phyloP scores from a whole-genome alignment of 768 basidiomycete species.

The Serpula lacrymans region DNA sequence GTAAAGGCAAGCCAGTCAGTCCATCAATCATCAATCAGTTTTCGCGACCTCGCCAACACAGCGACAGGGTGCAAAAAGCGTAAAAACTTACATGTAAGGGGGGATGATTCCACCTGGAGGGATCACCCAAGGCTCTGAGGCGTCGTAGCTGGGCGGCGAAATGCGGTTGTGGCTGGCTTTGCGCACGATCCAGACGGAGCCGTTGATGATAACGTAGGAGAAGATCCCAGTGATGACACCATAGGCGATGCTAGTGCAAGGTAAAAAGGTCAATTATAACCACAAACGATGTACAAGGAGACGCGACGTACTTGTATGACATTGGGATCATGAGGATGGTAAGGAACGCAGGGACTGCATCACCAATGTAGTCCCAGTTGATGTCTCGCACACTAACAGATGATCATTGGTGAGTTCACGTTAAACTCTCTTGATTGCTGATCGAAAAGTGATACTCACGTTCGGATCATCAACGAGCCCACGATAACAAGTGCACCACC shows the following conservation, averaged over 20 bases:
- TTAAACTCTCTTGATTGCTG: not conserved
- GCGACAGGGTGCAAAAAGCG: not conserved
- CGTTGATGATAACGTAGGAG: slow-evolving; percentile 72
- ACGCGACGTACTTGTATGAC: slow-evolving; percentile 67
- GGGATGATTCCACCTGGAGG: slow-evolving; percentile 72
- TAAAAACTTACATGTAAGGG: slow-evolving; percentile 56
- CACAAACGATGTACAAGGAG: not conserved
- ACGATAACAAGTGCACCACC: slow-evolving; percentile 83
- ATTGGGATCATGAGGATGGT: slow-evolving; percentile 77
- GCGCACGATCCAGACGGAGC: slow-evolving; percentile 54
- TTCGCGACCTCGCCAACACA: no score
- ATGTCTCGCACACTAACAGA: slow-evolving; percentile 65
- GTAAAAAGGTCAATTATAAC: not conserved
- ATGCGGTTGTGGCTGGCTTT: slow-evolving; percentile 58
- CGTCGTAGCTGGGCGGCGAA: slow-evolving; percentile 59
- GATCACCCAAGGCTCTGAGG: slow-evolving; percentile 65
- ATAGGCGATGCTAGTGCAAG: slow-evolving; percentile 68
- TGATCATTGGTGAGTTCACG: slow-evolving; percentile 4
- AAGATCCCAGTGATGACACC: slow-evolving; percentile 80
- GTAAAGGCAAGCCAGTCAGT: not conserved
- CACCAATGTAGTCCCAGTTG: slow-evolving; percentile 88
- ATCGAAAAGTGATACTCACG: slow-evolving; percentile 31
- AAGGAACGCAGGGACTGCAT: slow-evolving; percentile 84
- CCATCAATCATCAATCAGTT: no score
- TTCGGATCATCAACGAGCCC: slow-evolving; percentile 87